phyloP scores from a whole-genome alignment of 1,284 basidiomycete species.

The Fomitopsis palustris region DNA sequence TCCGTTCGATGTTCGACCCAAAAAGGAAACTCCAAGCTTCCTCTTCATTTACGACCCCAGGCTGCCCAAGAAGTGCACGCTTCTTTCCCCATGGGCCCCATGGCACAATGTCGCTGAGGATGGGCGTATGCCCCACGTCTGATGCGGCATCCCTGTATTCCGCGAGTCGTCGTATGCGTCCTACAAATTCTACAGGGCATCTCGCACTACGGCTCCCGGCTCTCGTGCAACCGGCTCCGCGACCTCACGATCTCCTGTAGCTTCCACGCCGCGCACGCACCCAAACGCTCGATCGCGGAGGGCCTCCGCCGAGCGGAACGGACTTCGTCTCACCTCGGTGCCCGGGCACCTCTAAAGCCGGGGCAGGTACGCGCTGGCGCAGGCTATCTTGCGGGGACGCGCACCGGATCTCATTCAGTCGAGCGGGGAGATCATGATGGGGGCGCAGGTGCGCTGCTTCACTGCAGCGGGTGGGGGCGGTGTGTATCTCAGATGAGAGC shows the following conservation, averaged over 20 bases:
- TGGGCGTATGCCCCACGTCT: too few species aligned
- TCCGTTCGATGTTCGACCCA: too few species aligned
- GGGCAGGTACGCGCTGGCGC: not conserved
- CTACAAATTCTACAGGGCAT: too few species aligned
- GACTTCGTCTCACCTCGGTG: not conserved
- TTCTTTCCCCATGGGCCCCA: too few species aligned
- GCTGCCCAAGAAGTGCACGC: too few species aligned
- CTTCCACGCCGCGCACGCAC: not conserved
- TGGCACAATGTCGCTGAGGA: too few species aligned
- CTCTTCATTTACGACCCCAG: too few species aligned
- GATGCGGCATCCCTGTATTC: too few species aligned
- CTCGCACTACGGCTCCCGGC: not conserved
- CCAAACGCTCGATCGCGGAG: too few species aligned
- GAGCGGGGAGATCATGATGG: not conserved
- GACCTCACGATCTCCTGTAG: not conserved
- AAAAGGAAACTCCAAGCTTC: too few species aligned
- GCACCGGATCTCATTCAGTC: not conserved
- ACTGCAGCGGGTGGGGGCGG: not conserved
- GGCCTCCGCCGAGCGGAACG: too few species aligned
- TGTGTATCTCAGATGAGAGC: not conserved
- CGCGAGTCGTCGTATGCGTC: too few species aligned
- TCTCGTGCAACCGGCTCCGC: not conserved
- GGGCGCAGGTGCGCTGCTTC: not conserved
- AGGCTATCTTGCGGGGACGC: not conserved
- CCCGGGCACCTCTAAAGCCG: not conserved